A percentile compares a stretch with the other conserved stretches of the same genome.
Evolutionary conservation across 1,284 basidiomycete genomes (phyloP).

Genomic region (Baeospora myosura): DNA sequence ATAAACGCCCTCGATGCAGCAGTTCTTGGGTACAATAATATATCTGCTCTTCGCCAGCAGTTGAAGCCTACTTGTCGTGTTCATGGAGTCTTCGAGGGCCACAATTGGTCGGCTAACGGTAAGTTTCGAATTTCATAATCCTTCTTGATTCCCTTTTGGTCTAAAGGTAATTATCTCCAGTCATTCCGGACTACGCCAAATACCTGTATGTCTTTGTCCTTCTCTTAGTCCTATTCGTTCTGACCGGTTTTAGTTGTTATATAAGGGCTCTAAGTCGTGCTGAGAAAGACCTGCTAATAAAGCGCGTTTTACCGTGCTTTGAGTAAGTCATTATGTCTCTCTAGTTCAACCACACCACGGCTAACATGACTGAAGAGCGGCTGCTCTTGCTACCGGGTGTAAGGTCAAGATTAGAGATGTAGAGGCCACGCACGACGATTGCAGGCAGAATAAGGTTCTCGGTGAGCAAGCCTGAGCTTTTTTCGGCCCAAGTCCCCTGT

Average conservation of each 20-base stretch:
- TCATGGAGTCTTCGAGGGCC: slow-evolving; percentile 59
- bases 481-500: background rate
- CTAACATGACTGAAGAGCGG: too few species aligned
- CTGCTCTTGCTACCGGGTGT: slow-evolving; percentile 66
- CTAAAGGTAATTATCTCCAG: slow-evolving; percentile 25
- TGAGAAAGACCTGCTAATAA: slow-evolving; percentile 48
- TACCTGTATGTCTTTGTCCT: slow-evolving; percentile 37
- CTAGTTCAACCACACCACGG: too few species aligned
- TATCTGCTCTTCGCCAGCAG: slow-evolving; percentile 70
- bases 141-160: background rate
- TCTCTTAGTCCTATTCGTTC: background rate
- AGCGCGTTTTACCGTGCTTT: slow-evolving; percentile 63
- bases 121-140: slow-evolving; percentile 11
- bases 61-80: slow-evolving; percentile 54
- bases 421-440: slow-evolving; percentile 40
- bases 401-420: slow-evolving; percentile 39
- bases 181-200: slow-evolving; percentile 74
- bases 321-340: slow-evolving; percentile 37
- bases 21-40: slow-evolving; percentile 62
- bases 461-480: slow-evolving; percentile 27
- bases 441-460: slow-evolving; percentile 56
- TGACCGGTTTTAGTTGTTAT: slow-evolving; percentile 38
- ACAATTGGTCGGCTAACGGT: slow-evolving; percentile 59
- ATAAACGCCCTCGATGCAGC: slow-evolving; percentile 73
- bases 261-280: slow-evolving; percentile 64